Percentiles rank a stretch among this genome's conserved stretches.
phyloP scores from a whole-genome alignment of 2,329 filamentous ascomycete species.

The Pseudogymnoascus sp. region DNA sequence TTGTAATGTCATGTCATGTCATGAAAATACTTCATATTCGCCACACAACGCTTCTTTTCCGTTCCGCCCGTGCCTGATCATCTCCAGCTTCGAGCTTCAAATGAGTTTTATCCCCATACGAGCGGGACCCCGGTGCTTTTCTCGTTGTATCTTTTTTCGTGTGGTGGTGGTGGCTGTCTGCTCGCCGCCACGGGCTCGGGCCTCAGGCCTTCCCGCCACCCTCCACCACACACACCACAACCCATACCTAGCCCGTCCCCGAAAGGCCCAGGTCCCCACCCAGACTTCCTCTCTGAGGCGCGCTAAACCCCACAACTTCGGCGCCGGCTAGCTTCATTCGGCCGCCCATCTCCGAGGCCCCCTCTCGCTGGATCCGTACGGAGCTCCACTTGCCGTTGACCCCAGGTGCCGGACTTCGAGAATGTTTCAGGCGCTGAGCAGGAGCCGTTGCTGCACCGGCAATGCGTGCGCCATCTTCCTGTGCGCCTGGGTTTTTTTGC shows the following conservation, averaged over 20 bases:
- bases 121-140: background rate
- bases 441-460: background rate
- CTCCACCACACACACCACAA: background rate
- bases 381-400: slow-evolving; percentile 3
- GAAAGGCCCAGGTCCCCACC: background rate
- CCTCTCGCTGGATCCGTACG: slow-evolving; percentile 1
- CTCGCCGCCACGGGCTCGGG: background rate
- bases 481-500: background rate
- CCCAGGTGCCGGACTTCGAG: slow-evolving; percentile 5
- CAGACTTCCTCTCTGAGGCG: background rate
- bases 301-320: slow-evolving; percentile 9
- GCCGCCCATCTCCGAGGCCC: slow-evolving; percentile 4
- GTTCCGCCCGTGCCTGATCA: background rate
- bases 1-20: background rate
- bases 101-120: background rate
- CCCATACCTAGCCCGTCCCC: background rate
- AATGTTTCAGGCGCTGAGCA: slow-evolving; percentile 2
- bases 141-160: slow-evolving; percentile 8
- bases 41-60: background rate
- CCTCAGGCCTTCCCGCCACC: slow-evolving; percentile 6
- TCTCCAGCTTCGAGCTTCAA: background rate
- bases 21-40: background rate
- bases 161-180: background rate
- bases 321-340: slow-evolving; percentile 5
- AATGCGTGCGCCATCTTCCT: background rate